Base-by-base conservation (phyloP, 441 rosid species). In the Gossypium davidsonii region DNA sequence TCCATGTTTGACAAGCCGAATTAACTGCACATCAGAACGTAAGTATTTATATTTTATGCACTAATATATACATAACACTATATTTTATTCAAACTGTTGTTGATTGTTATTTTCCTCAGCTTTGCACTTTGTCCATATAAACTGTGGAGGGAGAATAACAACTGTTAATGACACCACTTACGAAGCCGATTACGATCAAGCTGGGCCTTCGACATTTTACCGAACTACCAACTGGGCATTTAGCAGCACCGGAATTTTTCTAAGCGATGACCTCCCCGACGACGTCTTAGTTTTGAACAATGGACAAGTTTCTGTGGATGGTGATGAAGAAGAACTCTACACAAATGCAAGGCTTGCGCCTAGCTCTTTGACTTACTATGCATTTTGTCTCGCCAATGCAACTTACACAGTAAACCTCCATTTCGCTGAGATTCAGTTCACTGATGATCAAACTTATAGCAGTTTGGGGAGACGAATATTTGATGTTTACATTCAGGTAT, bases 391-490 rank as follows among this genome's bases (percentile, higher is more conserved):
- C 56, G 67, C n/a, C 62, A 11, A 74, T 18, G 91, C 87, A 65
- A 81, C 8, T 51, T 87, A 89, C 80, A 83, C 76, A 0, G 83
- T 87, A 56, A 76, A 37, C 28, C 96, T 89, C 75, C 87, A 90
- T 66, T 90, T 90, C 49, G 87, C 89, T 2, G 93, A 90, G 78
- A 88, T 81, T n/a, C 55, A 73, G 79, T 84, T 87, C 77, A 71
- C 60, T 1, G 56, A 61, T 48, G 75, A 74, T 21, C 68, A 74
- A 10, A 74, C 1, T 83, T 6, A 58, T 59, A 15, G 0, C 18
- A 87, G 81, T 73, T 73, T 87, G 11, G 93, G 91, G 20, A 83
- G 88, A 76, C 77, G 90, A 9, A 39, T 81, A 28, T 90, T 90
- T 60, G 83, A 67, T 51, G 15, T 49, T 26, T 67, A 49, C 71